These are phyloP conservation scores for Hymenoscyphus salicellus DNA, from an alignment of 2,329 filamentous ascomycete genomes.

Conservation along the genomic window DNA sequence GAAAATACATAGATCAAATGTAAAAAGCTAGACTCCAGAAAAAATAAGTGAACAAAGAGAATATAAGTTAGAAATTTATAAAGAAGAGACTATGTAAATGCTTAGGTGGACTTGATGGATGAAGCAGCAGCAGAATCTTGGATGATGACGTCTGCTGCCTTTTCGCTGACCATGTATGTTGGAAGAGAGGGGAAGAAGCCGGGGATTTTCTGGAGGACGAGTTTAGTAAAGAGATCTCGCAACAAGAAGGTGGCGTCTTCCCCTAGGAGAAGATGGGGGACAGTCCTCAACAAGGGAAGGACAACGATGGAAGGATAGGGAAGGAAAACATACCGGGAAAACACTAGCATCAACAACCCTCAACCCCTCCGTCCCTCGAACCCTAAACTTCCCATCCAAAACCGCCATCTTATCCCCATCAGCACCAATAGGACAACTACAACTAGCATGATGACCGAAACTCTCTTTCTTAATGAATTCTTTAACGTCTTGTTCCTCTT, in stretches of 20 bases:
- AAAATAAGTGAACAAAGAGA: too few relatives aligned
- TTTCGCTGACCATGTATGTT: conserved; percentile 57
- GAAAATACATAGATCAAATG: too few relatives aligned
- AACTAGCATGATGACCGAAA: conserved; percentile 43
- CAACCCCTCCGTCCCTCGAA: conserved; percentile 38
- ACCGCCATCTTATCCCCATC: conserved; percentile 47
- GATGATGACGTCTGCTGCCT: conserved; percentile 57
- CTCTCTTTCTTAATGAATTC: conserved; percentile 48
- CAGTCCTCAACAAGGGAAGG: too few relatives aligned
- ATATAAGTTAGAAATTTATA: too few relatives aligned
- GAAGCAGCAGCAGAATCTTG: not conserved
- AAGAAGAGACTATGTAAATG: too few relatives aligned
- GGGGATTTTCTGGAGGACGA: conserved; percentile 50
- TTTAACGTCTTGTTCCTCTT: conserved; percentile 23
- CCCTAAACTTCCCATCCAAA: conserved; percentile 38
- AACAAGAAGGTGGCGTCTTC: too few relatives aligned
- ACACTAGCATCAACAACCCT: conserved; percentile 59
- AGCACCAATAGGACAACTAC: conserved; percentile 43
- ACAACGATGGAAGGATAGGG: too few relatives aligned
- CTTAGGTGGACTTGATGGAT: too few relatives aligned
- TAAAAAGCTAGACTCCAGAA: too few relatives aligned
- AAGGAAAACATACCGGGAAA: conserved; percentile 42
- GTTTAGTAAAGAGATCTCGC: too few relatives aligned
- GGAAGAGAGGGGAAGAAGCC: conserved; percentile 52
- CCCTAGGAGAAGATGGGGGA: too few relatives aligned